Evolutionary conservation across 1,139 yeast genomes (phyloP), one percentile per base, ranked within the genome.

Genomic region (Nakaseomyces delphensis): DNA sequence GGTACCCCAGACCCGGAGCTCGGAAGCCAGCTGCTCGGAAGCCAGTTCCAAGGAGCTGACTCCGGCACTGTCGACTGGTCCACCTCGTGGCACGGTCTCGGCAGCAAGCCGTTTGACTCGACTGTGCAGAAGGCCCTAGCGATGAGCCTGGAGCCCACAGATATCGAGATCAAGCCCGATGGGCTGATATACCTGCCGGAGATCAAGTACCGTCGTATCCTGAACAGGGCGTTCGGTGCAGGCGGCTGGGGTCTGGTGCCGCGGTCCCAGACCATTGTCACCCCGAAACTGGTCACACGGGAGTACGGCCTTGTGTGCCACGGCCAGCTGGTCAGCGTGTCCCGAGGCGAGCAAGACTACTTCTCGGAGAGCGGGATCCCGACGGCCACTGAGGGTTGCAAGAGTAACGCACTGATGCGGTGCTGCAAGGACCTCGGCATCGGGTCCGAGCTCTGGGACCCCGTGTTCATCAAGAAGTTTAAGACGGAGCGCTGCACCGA

Each of bases 161-260:
- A 91, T 53, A 79, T 91, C 42, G 98, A 91, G 61, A 83, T 91
- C 51, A 91, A 91, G 49, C 97, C 98, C 0, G 98, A 91, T 61
- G 97, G 98, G 14, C 68, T 91, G 42, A 64, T 91, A 11, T 91
- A 86, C 56, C 68, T 91, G 41, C 98, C 98, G 0, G 98, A 91
- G 63, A 91, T 91, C 63, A 87, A 89, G 60, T 91, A 91, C 60
- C 76, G 98, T 49, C 74, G 98, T 39, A 82, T 87, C 27, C 66
- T 91, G 53, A 89, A 89, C 64, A 72, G 73, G 31, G 94, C 97
- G 0, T 89, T 91, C 68, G 98, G 98, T 2, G 96, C 98, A 2
- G 98, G 98, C 19, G 97, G 95, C 1, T 91, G 98, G 98, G 98
- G 98, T 0, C 69, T 91, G 45, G 96, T 94, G 0, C 97, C 98